Conservation (phyloP, 164 flowering plant species). For the Echeveria elegans region DNA sequence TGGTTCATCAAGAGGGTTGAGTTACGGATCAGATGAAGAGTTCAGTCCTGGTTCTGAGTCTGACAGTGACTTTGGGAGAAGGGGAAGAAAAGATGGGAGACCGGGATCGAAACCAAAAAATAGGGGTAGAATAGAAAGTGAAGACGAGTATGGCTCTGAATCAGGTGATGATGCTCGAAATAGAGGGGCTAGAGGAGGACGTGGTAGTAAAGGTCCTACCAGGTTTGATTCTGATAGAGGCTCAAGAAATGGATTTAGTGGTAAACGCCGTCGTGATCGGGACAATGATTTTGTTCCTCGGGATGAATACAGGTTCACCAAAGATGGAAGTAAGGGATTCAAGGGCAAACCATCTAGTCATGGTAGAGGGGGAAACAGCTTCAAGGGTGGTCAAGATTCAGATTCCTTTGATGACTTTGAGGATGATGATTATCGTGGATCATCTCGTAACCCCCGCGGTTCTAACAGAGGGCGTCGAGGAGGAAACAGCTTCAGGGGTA, state of each 20-base stretch:
- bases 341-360: constrained; percentile 22
- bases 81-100: neutral
- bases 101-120: neutral
- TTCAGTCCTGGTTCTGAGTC: constrained; percentile 30
- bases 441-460: neutral
- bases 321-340: neutral
- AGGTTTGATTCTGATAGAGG: constrained; percentile 31
- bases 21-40: constrained; percentile 50
- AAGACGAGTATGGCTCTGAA: constrained; percentile 16
- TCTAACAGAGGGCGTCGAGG: neutral
- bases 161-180: constrained; percentile 19
- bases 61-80: constrained; percentile 25
- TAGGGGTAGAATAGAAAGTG: neutral
- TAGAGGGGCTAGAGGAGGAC: constrained; percentile 19
- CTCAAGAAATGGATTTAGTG: constrained; percentile 4
- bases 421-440: constrained; percentile 9
- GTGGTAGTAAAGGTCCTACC: constrained; percentile 22
- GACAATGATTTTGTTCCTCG: constrained; percentile 1
- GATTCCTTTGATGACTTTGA: constrained; percentile 7
- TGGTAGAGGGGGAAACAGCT: constrained; percentile 20
- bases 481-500: constrained; percentile 15
- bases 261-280: neutral
- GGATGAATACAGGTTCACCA: constrained; percentile 4
- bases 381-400: neutral
- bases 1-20: constrained; percentile 26